Percentiles rank a stretch among this genome's conserved stretches.
Conservation (phyloP, 2,329 filamentous ascomycete genomes). For the Dothistroma pini region DNA sequence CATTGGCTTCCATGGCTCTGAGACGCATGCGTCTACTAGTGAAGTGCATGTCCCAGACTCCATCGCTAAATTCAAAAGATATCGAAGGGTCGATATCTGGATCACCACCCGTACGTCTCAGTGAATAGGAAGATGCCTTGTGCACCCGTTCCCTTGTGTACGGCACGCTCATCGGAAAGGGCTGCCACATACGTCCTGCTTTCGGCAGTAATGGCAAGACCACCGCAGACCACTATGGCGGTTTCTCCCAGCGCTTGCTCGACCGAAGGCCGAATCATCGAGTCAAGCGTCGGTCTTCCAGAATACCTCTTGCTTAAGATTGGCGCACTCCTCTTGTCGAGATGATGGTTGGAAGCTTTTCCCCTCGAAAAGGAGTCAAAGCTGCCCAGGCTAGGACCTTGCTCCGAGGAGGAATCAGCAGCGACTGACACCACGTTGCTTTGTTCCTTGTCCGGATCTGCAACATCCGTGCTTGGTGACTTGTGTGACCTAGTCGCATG, state of each 20-base stretch:
- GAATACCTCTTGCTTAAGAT: constrained; percentile 36
- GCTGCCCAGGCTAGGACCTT: constrained; percentile 3
- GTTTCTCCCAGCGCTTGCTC: constrained; percentile 60
- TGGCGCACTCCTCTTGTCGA: constrained; percentile 2
- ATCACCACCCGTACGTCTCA: constrained; percentile 53
- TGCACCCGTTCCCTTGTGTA: constrained; percentile 64
- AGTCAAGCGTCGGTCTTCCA: constrained; percentile 51
- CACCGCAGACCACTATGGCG: constrained; percentile 61
- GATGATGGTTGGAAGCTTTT: neutral
- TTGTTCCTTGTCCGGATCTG: neutral
- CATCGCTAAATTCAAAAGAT: neutral
- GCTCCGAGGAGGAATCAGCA: constrained; percentile 15
- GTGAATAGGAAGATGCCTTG: constrained; percentile 61
- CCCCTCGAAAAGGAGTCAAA: neutral
- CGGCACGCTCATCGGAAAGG: constrained; percentile 61
- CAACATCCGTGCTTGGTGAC: neutral
- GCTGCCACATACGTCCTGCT: constrained; percentile 53
- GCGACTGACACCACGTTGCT: constrained; percentile 23
- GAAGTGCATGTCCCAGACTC: neutral
- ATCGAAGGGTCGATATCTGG: neutral
- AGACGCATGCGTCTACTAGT: neutral
- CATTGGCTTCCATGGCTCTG: neutral
- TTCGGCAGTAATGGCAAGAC: constrained; percentile 52
- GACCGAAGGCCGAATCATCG: constrained; percentile 53
- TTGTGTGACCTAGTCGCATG: constrained; percentile 46